Percentiles rank a stretch among this genome's conserved stretches.
These are phyloP conservation scores for Solanum pinnatisectum DNA, from an alignment of 257 asterid genomes.

Conservation along the genomic window DNA sequence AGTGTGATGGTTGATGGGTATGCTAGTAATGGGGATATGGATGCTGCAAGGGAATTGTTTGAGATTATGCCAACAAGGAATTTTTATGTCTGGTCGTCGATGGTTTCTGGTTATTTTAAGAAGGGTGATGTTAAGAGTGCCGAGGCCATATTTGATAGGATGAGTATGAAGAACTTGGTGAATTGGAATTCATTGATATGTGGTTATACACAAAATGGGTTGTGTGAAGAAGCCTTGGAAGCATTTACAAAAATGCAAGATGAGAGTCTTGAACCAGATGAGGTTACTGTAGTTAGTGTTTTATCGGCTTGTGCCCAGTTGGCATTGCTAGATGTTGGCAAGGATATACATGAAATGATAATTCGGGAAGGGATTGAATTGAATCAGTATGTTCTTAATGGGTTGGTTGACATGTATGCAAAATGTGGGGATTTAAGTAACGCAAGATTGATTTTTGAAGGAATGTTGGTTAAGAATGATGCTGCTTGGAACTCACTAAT, in stretches of 20 bases:
- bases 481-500: slow-evolving; percentile 67
- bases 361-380: slow-evolving; percentile 23
- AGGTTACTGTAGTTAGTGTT: slow-evolving; percentile 55
- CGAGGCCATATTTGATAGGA: slow-evolving; percentile 41
- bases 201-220: slow-evolving; percentile 73
- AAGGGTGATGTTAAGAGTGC: slow-evolving; percentile 48
- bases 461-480: slow-evolving; percentile 13
- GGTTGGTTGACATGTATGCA: slow-evolving; percentile 77
- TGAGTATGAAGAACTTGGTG: slow-evolving; percentile 59
- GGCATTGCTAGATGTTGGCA: slow-evolving; percentile 51
- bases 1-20: slow-evolving; percentile 65
- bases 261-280: slow-evolving; percentile 64
- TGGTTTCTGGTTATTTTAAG: slow-evolving; percentile 69
- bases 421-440: slow-evolving; percentile 68
- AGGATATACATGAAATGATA: slow-evolving; percentile 49
- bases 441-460: slow-evolving; percentile 49
- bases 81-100: slow-evolving; percentile 56
- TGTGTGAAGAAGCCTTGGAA: slow-evolving; percentile 37
- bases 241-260: slow-evolving; percentile 46
- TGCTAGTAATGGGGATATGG: slow-evolving; percentile 49
- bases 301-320: slow-evolving; percentile 74
- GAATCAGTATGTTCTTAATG: slow-evolving; percentile 57
- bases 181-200: slow-evolving; percentile 68
- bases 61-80: slow-evolving; percentile 45
- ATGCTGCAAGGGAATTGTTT: slow-evolving; percentile 46